phyloP scores from a whole-genome alignment of 805 yeast genomes.

The Saturnispora halmiae region DNA sequence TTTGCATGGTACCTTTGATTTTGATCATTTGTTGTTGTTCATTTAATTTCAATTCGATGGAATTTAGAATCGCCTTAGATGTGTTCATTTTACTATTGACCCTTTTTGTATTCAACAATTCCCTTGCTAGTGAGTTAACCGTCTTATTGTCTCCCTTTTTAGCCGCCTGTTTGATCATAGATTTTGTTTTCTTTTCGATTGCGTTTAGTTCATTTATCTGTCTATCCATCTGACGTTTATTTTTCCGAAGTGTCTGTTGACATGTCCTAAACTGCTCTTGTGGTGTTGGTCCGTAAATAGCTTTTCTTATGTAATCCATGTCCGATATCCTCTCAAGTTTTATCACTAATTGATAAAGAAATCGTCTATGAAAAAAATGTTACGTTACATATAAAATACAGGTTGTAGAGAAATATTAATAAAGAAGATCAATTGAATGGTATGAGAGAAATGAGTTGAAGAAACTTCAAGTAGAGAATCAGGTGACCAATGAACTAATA shows the following conservation, averaged over 20 bases:
- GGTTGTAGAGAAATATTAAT: background rate
- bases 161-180: constrained; percentile 63
- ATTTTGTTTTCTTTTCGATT: constrained; percentile 66
- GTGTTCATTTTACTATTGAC: constrained; percentile 67
- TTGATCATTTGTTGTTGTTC: constrained; percentile 85
- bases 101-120: constrained; percentile 60
- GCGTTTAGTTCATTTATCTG: constrained; percentile 54
- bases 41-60: constrained; percentile 79
- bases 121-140: constrained; percentile 75
- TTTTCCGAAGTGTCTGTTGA: constrained; percentile 70
- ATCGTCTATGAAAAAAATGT: no score
- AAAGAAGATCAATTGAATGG: background rate
- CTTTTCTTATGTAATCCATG: constrained; percentile 80
- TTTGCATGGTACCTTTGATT: constrained; percentile 70
- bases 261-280: constrained; percentile 79
- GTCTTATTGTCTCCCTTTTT: constrained; percentile 67
- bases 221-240: constrained; percentile 75
- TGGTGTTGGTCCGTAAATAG: constrained; percentile 96
- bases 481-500: constrained; percentile 11
- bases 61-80: constrained; percentile 78
- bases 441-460: no score
- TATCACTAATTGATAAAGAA: no score
- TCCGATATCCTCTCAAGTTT: background rate
- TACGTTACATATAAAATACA: no score
- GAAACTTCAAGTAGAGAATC: background rate